phyloP scores from a whole-genome alignment of 805 yeast species.

The Candida suzukii region DNA sequence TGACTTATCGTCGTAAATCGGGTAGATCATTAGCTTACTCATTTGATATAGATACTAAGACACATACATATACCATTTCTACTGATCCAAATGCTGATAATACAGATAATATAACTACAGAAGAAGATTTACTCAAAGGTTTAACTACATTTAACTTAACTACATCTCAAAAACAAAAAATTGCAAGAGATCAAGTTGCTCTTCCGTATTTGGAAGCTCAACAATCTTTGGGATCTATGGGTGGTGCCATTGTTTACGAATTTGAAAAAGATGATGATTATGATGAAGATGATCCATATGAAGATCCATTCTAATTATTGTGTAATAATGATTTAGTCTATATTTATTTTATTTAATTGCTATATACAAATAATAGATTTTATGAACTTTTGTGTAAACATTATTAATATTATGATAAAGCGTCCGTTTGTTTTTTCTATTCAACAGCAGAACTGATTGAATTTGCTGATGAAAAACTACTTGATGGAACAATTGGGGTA shows the following conservation, averaged over 20 bases:
- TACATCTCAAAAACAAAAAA: constrained; percentile 66
- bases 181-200: constrained; percentile 79
- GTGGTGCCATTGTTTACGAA: constrained; percentile 94
- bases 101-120: constrained; percentile 27
- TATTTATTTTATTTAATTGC: no score
- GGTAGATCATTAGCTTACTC: constrained; percentile 65
- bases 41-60: constrained; percentile 42
- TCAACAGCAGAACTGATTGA: background rate
- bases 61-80: constrained; percentile 32
- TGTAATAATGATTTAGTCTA: no score
- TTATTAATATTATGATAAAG: background rate
- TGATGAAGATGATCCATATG: constrained; percentile 97
- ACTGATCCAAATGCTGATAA: constrained; percentile 9
- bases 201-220: constrained; percentile 92
- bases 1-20: constrained; percentile 73
- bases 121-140: constrained; percentile 52
- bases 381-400: no score
- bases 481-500: background rate
- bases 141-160: constrained; percentile 84
- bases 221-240: constrained; percentile 51
- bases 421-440: background rate
- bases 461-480: background rate
- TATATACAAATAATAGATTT: no score
- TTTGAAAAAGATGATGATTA: constrained; percentile 96
- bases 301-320: constrained; percentile 73